Conservation (phyloP, 23 red algal genomes). For the Gracilaria vermiculophylla region DNA sequence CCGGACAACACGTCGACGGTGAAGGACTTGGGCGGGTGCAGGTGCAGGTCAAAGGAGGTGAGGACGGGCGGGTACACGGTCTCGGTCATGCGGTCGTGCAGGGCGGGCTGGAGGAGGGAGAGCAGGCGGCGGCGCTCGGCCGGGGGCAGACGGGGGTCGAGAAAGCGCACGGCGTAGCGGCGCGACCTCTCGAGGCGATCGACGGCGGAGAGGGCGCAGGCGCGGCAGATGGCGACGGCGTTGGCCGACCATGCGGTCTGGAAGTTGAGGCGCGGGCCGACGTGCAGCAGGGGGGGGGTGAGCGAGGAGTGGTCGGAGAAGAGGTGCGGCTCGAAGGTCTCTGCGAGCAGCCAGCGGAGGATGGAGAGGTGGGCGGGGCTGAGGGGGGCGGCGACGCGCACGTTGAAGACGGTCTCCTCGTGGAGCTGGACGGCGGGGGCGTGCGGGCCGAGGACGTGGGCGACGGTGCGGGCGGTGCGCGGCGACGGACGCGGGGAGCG, state of each 20-base stretch:
- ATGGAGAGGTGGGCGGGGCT: not conserved
- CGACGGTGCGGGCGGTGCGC: not conserved
- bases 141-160: not conserved
- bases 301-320: not conserved
- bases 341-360: constrained; percentile 78
- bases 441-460: not conserved
- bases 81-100: constrained; percentile 98
- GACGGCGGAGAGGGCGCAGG: constrained; percentile 71
- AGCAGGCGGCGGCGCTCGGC: not conserved
- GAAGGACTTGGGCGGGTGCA: constrained; percentile 13
- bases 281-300: constrained; percentile 38
- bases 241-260: constrained; percentile 99
- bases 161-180: constrained; percentile 52
- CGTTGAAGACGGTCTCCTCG: not conserved
- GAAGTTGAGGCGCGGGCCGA: constrained; percentile 96
- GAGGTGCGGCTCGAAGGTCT: constrained; percentile 69
- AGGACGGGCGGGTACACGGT: constrained; percentile 50
- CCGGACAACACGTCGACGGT: constrained; percentile 55
- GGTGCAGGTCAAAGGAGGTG: constrained; percentile 43
- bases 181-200: constrained; percentile 79
- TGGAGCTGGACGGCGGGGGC: not conserved
- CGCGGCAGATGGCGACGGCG: constrained; percentile 79
- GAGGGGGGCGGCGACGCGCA: not conserved
- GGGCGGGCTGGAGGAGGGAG: not conserved
- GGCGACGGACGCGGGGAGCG: not conserved